phyloP scores from a whole-genome alignment of 345 rosid genomes.

The Populus nigra region DNA sequence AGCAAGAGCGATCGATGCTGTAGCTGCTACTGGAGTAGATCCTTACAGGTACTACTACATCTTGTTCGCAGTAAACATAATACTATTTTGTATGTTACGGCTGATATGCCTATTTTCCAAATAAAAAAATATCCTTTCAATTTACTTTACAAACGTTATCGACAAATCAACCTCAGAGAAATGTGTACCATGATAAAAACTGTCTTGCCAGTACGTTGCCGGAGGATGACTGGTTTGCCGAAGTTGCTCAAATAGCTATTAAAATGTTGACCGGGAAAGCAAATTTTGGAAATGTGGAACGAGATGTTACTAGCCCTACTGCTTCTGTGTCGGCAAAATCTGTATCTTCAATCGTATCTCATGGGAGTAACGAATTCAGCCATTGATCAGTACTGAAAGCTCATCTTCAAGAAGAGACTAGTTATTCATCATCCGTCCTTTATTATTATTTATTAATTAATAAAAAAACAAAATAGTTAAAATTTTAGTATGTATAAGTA shows the following conservation, averaged over 20 bases:
- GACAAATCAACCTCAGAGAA: neutral
- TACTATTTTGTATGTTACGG: neutral
- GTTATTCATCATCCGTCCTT: too few species aligned
- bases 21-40: slow-evolving; percentile 62
- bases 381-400: neutral
- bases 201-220: slow-evolving; percentile 55
- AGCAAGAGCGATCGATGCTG: slow-evolving; percentile 79
- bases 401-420: too few species aligned
- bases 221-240: slow-evolving; percentile 95
- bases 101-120: too few species aligned
- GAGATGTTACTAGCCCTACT: slow-evolving; percentile 59
- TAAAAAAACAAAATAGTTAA: too few species aligned
- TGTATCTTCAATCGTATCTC: slow-evolving; percentile 35
- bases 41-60: slow-evolving; percentile 59
- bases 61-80: neutral
- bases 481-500: too few species aligned
- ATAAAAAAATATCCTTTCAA: neutral
- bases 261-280: slow-evolving; percentile 69
- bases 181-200: neutral
- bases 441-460: too few species aligned
- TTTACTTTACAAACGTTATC: neutral
- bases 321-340: slow-evolving; percentile 35
- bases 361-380: slow-evolving; percentile 35
- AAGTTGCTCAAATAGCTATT: slow-evolving; percentile 80
- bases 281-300: slow-evolving; percentile 46